phyloP scores from a whole-genome alignment of 345 rosid species.

The Ricinus communis region DNA sequence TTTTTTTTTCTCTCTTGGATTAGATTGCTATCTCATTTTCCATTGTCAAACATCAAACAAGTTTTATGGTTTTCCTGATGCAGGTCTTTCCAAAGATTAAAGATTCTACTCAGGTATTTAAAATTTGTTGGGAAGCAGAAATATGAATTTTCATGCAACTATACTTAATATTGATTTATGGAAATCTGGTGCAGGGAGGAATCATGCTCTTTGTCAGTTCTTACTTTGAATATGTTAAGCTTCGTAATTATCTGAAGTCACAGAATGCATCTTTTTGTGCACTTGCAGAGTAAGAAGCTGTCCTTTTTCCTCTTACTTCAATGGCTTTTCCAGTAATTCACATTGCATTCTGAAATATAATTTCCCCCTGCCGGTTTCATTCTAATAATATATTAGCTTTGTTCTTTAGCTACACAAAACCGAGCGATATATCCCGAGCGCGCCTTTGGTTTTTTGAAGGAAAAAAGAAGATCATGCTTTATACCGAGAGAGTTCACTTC shows the following conservation, averaged over 20 bases:
- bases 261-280: slow-evolving; percentile 89
- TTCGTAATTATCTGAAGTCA: slow-evolving; percentile 79
- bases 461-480: slow-evolving; percentile 72
- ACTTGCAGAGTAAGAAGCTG: slow-evolving; percentile 73
- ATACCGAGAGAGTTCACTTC: slow-evolving; percentile 87
- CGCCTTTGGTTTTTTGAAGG: slow-evolving; percentile 73
- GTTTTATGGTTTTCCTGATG: slow-evolving; percentile 27
- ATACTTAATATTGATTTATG: background rate
- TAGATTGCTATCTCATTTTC: slow-evolving; percentile 2
- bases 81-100: slow-evolving; percentile 95
- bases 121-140: background rate
- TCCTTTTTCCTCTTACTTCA: slow-evolving; percentile 9
- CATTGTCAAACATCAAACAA: slow-evolving; percentile 4
- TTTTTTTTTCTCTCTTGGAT: background rate
- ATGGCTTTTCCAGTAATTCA: background rate
- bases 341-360: slow-evolving; percentile 7
- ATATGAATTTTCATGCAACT: slow-evolving; percentile 1
- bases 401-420: slow-evolving; percentile 57
- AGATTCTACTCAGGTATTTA: slow-evolving; percentile 72
- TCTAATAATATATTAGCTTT: slow-evolving; percentile 11
- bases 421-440: slow-evolving; percentile 75
- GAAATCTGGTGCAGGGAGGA: slow-evolving; percentile 56
- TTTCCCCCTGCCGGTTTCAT: slow-evolving; percentile 4
- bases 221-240: slow-evolving; percentile 79
- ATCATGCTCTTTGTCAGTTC: slow-evolving; percentile 80